Evolutionary conservation across 2,329 filamentous ascomycete species (phyloP), one percentile per base, ranked within the genome.

Genomic region (Elsinoe necatrix): DNA sequence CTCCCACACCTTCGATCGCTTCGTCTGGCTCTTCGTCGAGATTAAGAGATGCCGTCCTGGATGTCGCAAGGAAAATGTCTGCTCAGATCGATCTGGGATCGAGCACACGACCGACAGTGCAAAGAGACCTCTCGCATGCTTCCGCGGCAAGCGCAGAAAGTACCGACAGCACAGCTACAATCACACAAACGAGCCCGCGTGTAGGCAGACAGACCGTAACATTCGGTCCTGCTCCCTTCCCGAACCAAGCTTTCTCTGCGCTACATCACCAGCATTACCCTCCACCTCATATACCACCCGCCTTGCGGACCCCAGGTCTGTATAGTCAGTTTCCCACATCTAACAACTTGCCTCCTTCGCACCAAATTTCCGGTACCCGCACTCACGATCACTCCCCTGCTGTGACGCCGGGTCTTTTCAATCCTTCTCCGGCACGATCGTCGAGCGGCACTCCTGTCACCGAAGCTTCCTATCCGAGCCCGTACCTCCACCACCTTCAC

Each of bases 201-300:
- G 27, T 59, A 48, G 37, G 34, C 57, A 54, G 61, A 57, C 18
- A 48, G 57, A n/a, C 63, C 60, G 20, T 59, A 61, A 45, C 52
- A 35, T 66, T 70, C 56, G 60, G 57, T 62, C 67, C 70, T 25
- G 72, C 71, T 18, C 63, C 68, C 57, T 77, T 72, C 61, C 75
- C 75, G 45, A 76, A 77, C 62, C 76, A 78, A 66, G 72, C 75
- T 16, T 76, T 76, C 64, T 71, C 75, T 47, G 75, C 75, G 1
- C 67, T 77, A 29, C 75, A 77, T 51, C 67, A 66, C 52, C 75
- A 77, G 64, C 60, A 65, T 35, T 73, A 76, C 57, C 71, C 74
- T 47, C 65, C 68, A n/a, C 64, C 65, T 14, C 58, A 68, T 59
- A 61, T 71, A 43, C 63, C 67, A 23, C 71, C 72, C 1, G 67